Percentiles rank a stretch among this genome's conserved stretches.
phyloP scores from a whole-genome alignment of 345 rosid genomes.

The Citropsis articulata region DNA sequence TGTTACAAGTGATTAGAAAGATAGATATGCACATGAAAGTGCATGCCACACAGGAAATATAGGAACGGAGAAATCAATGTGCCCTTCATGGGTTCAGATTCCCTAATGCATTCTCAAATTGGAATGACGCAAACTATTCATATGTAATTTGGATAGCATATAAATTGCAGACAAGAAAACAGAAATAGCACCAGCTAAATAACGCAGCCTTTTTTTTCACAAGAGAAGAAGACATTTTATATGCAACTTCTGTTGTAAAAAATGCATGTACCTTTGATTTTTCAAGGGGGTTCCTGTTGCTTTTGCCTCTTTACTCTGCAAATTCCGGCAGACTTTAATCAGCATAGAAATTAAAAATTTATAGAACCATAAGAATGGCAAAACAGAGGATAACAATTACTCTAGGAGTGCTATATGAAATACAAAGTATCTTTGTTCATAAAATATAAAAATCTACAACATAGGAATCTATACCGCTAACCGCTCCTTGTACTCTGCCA shows the following conservation, averaged over 20 bases:
- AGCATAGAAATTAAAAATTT: not conserved
- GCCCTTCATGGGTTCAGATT: not conserved
- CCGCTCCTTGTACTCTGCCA: slow-evolving; percentile 62
- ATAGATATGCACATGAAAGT: not conserved
- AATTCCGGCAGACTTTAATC: not conserved
- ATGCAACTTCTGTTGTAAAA: not conserved
- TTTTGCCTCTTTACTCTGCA: slow-evolving; percentile 67
- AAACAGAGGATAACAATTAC: not conserved
- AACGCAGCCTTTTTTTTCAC: not conserved
- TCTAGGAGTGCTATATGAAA: too few species aligned
- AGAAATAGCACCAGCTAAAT: not conserved
- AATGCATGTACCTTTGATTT: slow-evolving; percentile 47
- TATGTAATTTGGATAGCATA: not conserved
- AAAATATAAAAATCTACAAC: slow-evolving; percentile 1
- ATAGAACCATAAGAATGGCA: not conserved
- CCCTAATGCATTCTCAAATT: not conserved
- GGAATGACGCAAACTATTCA: not conserved
- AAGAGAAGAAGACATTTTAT: not conserved
- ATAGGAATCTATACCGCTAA: slow-evolving; percentile 40
- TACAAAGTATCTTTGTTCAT: not conserved
- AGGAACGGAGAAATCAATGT: not conserved
- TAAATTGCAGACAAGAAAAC: not conserved
- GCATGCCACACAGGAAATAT: not conserved
- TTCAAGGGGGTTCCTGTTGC: slow-evolving; percentile 22
- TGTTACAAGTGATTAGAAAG: not conserved